Percentiles rank a stretch among this genome's conserved stretches.
These are phyloP conservation scores for Prunus kanzakura DNA, from an alignment of 306 rosid genomes.

Conservation along the genomic window DNA sequence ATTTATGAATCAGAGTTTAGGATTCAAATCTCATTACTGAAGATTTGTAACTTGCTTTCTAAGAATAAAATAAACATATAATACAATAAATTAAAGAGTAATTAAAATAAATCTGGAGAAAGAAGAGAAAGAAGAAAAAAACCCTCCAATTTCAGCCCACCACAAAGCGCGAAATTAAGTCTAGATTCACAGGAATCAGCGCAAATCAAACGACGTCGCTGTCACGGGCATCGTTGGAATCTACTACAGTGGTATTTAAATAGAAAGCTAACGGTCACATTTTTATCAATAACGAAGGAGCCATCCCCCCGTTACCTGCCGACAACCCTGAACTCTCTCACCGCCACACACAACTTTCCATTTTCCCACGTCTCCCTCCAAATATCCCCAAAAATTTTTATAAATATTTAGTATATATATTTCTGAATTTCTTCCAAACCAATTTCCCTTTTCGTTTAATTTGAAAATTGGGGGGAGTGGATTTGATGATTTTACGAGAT, in stretches of 20 bases:
- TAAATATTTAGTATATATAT: background rate
- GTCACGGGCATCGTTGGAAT: background rate
- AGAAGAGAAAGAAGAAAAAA: background rate
- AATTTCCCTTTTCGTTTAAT: background rate
- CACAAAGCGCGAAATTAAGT: no score
- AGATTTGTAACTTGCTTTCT: background rate
- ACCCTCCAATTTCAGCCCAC: background rate
- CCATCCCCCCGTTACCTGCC: background rate
- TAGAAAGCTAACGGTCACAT: background rate
- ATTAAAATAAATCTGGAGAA: background rate
- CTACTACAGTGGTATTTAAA: background rate
- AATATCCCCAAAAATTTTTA: background rate
- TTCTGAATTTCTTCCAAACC: background rate
- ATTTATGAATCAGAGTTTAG: background rate
- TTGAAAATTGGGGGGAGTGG: background rate
- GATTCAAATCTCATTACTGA: background rate
- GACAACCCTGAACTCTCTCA: background rate
- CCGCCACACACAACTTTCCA: background rate
- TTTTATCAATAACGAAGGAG: background rate
- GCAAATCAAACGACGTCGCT: background rate
- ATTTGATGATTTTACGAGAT: slow-evolving; percentile 15
- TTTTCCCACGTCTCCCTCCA: background rate
- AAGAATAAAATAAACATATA: background rate
- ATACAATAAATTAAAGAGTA: background rate
- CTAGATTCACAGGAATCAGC: background rate